phyloP scores from a whole-genome alignment of 345 rosid genomes.

The Bruguiera sexangula region DNA sequence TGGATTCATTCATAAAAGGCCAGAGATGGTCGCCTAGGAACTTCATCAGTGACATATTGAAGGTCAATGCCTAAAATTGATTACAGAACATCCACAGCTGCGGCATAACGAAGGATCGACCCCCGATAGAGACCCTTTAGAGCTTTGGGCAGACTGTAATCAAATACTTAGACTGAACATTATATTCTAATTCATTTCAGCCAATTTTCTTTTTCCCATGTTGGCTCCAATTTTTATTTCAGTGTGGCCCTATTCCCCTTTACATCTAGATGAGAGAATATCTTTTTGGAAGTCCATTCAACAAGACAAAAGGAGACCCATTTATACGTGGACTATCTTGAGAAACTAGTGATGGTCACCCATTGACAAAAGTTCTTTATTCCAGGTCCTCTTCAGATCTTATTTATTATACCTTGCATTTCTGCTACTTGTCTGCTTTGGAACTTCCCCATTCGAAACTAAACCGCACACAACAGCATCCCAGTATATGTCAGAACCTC shows the following conservation, averaged over 20 bases:
- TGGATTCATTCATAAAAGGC: no score
- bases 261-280: no score
- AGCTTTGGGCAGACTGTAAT: no score
- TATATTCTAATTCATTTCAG: no score
- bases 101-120: no score
- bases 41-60: no score
- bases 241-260: not conserved
- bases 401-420: not conserved
- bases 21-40: no score
- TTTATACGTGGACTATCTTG: not conserved
- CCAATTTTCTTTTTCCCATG: no score
- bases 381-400: not conserved
- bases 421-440: not conserved
- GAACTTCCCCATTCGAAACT: not conserved
- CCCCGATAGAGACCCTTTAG: no score
- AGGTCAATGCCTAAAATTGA: no score
- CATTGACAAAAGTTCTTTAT: constrained; percentile 11
- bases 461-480: not conserved
- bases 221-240: not conserved
- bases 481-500: constrained; percentile 5
- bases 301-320: not conserved
- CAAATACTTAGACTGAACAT: no score
- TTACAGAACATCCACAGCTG: no score
- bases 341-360: not conserved
- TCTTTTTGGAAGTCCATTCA: not conserved